Evolutionary conservation across 2,329 filamentous ascomycete genomes (phyloP).

Genomic region (Claviceps monticola): DNA sequence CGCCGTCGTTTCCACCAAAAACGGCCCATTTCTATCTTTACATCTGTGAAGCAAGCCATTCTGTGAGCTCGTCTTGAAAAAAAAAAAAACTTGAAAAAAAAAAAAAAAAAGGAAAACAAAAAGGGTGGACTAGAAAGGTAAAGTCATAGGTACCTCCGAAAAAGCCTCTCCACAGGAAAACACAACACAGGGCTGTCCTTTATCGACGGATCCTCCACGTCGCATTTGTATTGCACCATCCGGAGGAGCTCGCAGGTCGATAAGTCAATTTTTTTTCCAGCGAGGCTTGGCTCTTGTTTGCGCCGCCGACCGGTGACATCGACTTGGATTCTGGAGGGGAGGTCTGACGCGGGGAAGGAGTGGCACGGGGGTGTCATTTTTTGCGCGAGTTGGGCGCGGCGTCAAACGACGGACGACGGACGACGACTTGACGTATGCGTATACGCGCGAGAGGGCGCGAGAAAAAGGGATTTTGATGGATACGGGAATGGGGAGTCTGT

Average conservation of each 20-base stretch:
- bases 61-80: background rate
- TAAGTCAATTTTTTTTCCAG: constrained; percentile 32
- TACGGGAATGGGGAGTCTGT: constrained; percentile 29
- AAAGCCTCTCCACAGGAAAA: constrained; percentile 43
- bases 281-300: constrained; percentile 27
- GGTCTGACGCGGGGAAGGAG: constrained; percentile 37
- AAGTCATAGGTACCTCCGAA: constrained; percentile 36
- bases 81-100: background rate
- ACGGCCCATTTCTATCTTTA: constrained; percentile 40
- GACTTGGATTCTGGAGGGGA: constrained; percentile 35
- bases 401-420: no score
- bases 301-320: constrained; percentile 35
- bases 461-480: constrained; percentile 15
- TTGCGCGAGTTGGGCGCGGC: no score
- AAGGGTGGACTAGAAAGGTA: background rate
- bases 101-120: background rate
- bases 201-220: constrained; percentile 33
- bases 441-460: no score
- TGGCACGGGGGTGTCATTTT: constrained; percentile 45
- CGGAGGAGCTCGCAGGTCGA: constrained; percentile 40
- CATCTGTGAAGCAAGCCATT: constrained; percentile 24
- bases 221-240: constrained; percentile 48
- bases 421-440: no score
- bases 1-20: constrained; percentile 49
- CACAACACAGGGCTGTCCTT: constrained; percentile 37